Evolutionary conservation across 345 rosid genomes (phyloP).

Genomic region (Schrenkiella parvula): DNA sequence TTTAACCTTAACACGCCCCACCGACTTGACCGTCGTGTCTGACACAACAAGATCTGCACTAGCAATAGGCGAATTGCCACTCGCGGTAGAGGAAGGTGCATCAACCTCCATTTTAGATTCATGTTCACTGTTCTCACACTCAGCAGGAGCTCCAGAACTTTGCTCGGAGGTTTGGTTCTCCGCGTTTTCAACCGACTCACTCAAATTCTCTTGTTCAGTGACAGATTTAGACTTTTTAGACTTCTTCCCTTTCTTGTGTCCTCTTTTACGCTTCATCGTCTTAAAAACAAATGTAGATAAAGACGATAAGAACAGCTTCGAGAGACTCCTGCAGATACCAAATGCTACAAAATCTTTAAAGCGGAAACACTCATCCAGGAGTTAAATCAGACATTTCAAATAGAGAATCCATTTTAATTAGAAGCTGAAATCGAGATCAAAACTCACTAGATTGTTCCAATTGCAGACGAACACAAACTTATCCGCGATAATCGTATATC

Average conservation of each 20-base stretch:
- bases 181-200: slow-evolving; percentile 23
- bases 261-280: slow-evolving; percentile 68
- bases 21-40: slow-evolving; percentile 38
- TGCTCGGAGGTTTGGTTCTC: slow-evolving; percentile 37
- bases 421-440: too few species aligned
- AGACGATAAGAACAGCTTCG: not conserved
- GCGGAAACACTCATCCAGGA: not conserved
- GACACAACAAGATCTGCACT: slow-evolving; percentile 55
- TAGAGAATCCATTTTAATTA: too few species aligned
- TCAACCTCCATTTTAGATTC: slow-evolving; percentile 63
- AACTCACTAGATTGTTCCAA: too few species aligned
- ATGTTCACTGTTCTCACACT: slow-evolving; percentile 43
- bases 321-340: not conserved
- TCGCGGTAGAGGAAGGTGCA: slow-evolving; percentile 63
- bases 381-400: not conserved
- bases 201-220: slow-evolving; percentile 13
- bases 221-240: slow-evolving; percentile 27
- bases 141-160: slow-evolving; percentile 36
- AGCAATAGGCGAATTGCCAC: slow-evolving; percentile 51
- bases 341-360: not conserved
- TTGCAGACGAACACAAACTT: too few species aligned
- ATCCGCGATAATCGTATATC: too few species aligned
- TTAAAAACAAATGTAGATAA: too few species aligned
- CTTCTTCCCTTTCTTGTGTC: slow-evolving; percentile 59
- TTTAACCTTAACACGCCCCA: slow-evolving; percentile 77